Conservation (phyloP, 176 grass and related monocot genomes). For the Juncus inflexus region DNA sequence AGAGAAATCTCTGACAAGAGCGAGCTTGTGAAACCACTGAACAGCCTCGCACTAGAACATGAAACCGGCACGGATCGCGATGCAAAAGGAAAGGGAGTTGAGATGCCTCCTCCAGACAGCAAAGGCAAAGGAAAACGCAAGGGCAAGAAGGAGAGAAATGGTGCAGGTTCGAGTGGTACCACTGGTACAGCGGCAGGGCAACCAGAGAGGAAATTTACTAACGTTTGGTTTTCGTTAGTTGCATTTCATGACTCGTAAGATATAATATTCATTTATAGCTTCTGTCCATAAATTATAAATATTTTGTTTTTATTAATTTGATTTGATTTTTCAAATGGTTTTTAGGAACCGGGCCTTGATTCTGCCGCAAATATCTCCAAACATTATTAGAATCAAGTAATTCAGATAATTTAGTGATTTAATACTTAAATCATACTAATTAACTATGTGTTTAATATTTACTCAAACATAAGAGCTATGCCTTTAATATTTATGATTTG, state of each 20-base stretch:
- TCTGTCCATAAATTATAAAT: slow-evolving; percentile 10
- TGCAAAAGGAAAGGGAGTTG: background rate
- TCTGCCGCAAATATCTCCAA: slow-evolving; percentile 55
- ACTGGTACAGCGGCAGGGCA: slow-evolving; percentile 23
- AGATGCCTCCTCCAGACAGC: slow-evolving; percentile 27
- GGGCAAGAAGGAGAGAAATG: slow-evolving; percentile 41
- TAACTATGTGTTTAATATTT: too few species aligned
- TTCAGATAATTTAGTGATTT: slow-evolving; percentile 26
- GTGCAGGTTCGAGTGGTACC: slow-evolving; percentile 17
- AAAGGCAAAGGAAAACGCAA: slow-evolving; percentile 44
- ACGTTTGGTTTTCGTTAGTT: slow-evolving; percentile 75
- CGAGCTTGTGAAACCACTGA: slow-evolving; percentile 80
- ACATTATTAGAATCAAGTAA: slow-evolving; percentile 82
- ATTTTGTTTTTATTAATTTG: slow-evolving; percentile 33
- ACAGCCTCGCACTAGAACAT: slow-evolving; percentile 53
- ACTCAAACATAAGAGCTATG: background rate
- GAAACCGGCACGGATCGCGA: too few species aligned
- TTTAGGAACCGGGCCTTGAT: slow-evolving; percentile 60
- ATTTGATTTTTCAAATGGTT: slow-evolving; percentile 24
- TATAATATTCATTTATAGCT: slow-evolving; percentile 15
- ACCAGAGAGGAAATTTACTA: slow-evolving; percentile 25
- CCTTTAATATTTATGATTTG: slow-evolving; percentile 24
- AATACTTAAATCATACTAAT: slow-evolving; percentile 1
- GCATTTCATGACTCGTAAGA: slow-evolving; percentile 70
- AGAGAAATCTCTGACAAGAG: slow-evolving; percentile 43